Evolutionary conservation across 1,284 basidiomycete genomes (phyloP), one percentile per base, ranked within the genome.

Genomic region (Pascua sp.): DNA sequence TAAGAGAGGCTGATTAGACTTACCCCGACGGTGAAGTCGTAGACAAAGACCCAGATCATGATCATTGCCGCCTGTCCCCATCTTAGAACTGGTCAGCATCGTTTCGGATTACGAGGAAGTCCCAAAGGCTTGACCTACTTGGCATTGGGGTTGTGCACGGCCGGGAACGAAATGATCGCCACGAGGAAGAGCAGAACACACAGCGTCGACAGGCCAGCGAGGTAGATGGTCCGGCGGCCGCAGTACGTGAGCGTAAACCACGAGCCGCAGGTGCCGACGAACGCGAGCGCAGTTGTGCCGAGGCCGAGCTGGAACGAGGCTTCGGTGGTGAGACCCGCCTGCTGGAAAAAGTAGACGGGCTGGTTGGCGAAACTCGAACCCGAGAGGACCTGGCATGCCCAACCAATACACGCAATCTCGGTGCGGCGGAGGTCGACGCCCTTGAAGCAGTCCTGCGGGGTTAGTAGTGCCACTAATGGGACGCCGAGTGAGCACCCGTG

Each of bases 211-310:
- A 80, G 71, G 32, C 80, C 81, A 32, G 51, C 53, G 47, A 78
- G 62, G 73, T 80, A 81, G 37, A 81, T 65, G 5, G 71, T 67
- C 18, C 79, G 73, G 38, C 79, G 75, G n/a, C 79, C 79, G 55
- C 74, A 61, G 39, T 61, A 60, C 16, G 59, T 60, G 8, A 67
- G 40, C 4, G 65, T 58, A 37, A 57, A 45, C 67, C 67, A 68
- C 2, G 67, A 68, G 3, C 57, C 43, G 49, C 57, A 54, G 10
- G 63, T 65, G n/a, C 67, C 67, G 47, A 68, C 56, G 47, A 68
- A 60, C 11, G 53, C 60, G 16, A 55, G 18, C 8, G 47, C 59
- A 8, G 39, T 53, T 8, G 42, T 48, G 12, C 53, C 57, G 11
- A 59, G 40, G 12, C 51, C 51, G 36, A 62, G 24, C 45, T 62